Evolutionary conservation across 2,329 filamentous ascomycete genomes (phyloP).

Genomic region (Myriangium duriaei): DNA sequence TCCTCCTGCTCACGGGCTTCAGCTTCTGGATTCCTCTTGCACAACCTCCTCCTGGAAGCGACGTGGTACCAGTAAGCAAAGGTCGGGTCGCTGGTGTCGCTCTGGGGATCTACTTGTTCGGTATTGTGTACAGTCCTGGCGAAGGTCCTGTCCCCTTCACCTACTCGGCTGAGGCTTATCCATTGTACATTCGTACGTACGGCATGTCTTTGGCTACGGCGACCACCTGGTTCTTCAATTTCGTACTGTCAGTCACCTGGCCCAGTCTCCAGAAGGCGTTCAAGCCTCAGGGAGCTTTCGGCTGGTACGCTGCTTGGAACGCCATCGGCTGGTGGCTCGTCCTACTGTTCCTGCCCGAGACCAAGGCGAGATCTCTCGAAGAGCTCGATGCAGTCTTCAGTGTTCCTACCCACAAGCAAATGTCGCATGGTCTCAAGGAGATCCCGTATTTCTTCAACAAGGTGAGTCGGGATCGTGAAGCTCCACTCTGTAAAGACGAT

Average conservation of each 20-base stretch:
- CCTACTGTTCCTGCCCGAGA: slow-evolving; percentile 30
- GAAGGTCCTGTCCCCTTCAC: slow-evolving; percentile 32
- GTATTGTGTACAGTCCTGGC: slow-evolving; percentile 37
- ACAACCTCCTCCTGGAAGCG: no score
- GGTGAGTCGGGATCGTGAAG: no score
- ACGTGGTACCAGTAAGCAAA: slow-evolving; percentile 2
- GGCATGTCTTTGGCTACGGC: slow-evolving; percentile 36
- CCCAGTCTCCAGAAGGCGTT: slow-evolving; percentile 35
- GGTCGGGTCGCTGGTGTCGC: slow-evolving; percentile 27
- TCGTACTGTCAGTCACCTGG: slow-evolving; percentile 36
- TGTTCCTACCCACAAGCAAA: neutral
- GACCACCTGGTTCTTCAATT: slow-evolving; percentile 36
- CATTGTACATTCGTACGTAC: slow-evolving; percentile 31
- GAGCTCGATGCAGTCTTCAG: slow-evolving; percentile 26
- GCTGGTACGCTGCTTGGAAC: slow-evolving; percentile 46
- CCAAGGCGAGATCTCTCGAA: slow-evolving; percentile 33
- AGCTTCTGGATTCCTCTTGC: slow-evolving; percentile 9
- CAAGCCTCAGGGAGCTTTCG: slow-evolving; percentile 38
- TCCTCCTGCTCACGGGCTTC: slow-evolving; percentile 31
- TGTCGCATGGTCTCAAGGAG: neutral
- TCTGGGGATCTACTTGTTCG: slow-evolving; percentile 30
- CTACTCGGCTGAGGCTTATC: slow-evolving; percentile 34
- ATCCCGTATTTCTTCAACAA: neutral
- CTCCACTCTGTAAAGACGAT: neutral
- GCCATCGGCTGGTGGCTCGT: slow-evolving; percentile 38